phyloP scores from a whole-genome alignment of 331 rosid species.

The Rosa hybrid region DNA sequence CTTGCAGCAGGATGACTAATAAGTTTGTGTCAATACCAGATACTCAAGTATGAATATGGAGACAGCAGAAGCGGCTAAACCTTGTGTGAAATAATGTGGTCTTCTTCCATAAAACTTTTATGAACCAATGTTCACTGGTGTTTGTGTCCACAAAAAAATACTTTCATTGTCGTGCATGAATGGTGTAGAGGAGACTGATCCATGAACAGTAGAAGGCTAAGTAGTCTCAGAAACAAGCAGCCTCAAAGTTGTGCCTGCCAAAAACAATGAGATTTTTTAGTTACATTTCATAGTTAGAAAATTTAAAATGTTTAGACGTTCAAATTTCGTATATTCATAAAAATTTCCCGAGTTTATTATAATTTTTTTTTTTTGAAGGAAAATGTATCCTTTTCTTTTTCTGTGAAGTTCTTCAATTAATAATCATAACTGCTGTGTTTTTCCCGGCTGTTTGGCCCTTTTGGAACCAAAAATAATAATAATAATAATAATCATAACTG shows the following conservation, averaged over 20 bases:
- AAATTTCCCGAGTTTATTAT: background rate
- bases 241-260: conserved; percentile 71
- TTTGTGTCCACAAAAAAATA: conserved; percentile 67
- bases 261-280: conserved; percentile 23
- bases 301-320: background rate
- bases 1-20: conserved; percentile 12
- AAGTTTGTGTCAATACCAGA: conserved; percentile 59
- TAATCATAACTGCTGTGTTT: background rate
- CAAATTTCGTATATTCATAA: background rate
- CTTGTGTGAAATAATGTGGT: conserved; percentile 42
- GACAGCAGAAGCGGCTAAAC: conserved; percentile 50
- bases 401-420: conserved; percentile 11
- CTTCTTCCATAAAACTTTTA: conserved; percentile 60
- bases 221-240: conserved; percentile 50
- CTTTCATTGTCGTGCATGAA: conserved; percentile 69
- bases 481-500: background rate
- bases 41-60: conserved; percentile 67
- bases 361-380: background rate
- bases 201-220: conserved; percentile 56
- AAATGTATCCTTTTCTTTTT: conserved; percentile 7
- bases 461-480: too few species aligned
- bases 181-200: conserved; percentile 86
- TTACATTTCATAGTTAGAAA: background rate
- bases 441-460: too few species aligned
- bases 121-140: conserved; percentile 63